Base-by-base conservation (phyloP, 164 flowering plant genomes). In the Buxus sempervirens region DNA sequence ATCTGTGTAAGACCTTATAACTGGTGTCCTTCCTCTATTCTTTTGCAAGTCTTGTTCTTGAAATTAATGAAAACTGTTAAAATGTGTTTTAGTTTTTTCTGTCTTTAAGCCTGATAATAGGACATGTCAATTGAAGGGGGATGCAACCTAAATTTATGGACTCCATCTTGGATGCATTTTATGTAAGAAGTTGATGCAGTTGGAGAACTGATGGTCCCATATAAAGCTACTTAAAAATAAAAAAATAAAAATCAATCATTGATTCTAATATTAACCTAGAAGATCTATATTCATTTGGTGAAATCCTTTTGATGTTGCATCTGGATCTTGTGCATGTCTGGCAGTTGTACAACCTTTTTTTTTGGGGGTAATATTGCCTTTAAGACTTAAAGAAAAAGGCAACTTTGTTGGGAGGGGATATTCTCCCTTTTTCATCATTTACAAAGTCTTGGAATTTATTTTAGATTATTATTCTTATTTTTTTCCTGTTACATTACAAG, bases 201-300 rank as follows among this genome's bases (percentile, higher is more conserved):
- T 15, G 51, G 51, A 45, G n/a, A n/a, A n/a, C 12, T 45, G 18
- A 45, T 15, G 5, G 2, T 45, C 51, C 51, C 2, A 4, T 45
- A 45, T 45, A 45, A 45, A n/a, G n/a, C n/a, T n/a, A n/a, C n/a
- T n/a, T n/a, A n/a, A n/a, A n/a, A n/a, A n/a, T n/a, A n/a, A n/a
- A n/a, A n/a, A n/a, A 45, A 45, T 10, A 45, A 45, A 45, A 45
- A 45, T 45, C 51, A 45, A 5, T 15, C 18, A 15, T 45, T 15
- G 12, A 15, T 45, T 45, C 18, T 10, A 10, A 10, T 54, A 5
- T 36, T 4, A 21, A 42, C 38, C 23, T 60, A 19, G 63, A n/a
- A 60, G 20, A 60, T 60, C n/a, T 60, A 60, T 22, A 32, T 60
- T 48, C 32, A 8, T 60, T n/a, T 60, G 49, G 51, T 45, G 51